phyloP scores from a whole-genome alignment of 2,329 filamentous ascomycete genomes.

The Chrysosporium queenslandicum region DNA sequence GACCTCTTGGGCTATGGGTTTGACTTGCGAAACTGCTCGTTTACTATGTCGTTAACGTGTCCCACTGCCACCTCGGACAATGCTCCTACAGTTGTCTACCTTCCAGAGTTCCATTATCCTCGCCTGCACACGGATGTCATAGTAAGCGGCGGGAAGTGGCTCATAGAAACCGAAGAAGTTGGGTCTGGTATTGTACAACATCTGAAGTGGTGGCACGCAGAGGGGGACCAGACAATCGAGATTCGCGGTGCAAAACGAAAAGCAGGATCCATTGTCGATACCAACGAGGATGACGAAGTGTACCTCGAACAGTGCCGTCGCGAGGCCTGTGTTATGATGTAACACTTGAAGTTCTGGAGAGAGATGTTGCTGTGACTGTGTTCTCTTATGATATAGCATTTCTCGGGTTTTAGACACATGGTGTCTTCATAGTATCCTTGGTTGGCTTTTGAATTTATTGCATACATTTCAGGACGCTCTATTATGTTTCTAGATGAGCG shows the following conservation, averaged over 20 bases:
- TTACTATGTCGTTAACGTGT: constrained; percentile 60
- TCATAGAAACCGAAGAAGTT: constrained; percentile 63
- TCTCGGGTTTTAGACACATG: too few relatives aligned
- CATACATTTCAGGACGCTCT: too few relatives aligned
- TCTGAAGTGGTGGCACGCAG: constrained; percentile 85
- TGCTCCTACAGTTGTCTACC: constrained; percentile 67
- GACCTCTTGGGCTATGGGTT: constrained; percentile 64
- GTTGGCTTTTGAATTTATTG: too few relatives aligned
- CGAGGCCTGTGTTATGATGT: constrained; percentile 45
- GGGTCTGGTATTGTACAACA: constrained; percentile 61
- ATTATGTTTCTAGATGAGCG: too few relatives aligned
- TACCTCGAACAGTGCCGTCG: constrained; percentile 58
- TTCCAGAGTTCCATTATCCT: constrained; percentile 90
- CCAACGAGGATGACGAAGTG: constrained; percentile 60
- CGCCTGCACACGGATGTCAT: constrained; percentile 59
- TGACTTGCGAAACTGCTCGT: constrained; percentile 67
- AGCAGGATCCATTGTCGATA: constrained; percentile 30
- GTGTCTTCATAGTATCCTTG: too few relatives aligned
- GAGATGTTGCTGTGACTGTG: not conserved
- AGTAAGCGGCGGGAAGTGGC: constrained; percentile 81
- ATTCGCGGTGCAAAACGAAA: constrained; percentile 63
- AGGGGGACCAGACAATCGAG: constrained; percentile 69
- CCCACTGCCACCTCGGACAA: constrained; percentile 51
- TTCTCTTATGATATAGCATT: too few relatives aligned
- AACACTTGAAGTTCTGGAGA: constrained; percentile 4